Evolutionary conservation across 2,329 filamentous ascomycete species (phyloP).

Genomic region (Parastagonospora avenae): DNA sequence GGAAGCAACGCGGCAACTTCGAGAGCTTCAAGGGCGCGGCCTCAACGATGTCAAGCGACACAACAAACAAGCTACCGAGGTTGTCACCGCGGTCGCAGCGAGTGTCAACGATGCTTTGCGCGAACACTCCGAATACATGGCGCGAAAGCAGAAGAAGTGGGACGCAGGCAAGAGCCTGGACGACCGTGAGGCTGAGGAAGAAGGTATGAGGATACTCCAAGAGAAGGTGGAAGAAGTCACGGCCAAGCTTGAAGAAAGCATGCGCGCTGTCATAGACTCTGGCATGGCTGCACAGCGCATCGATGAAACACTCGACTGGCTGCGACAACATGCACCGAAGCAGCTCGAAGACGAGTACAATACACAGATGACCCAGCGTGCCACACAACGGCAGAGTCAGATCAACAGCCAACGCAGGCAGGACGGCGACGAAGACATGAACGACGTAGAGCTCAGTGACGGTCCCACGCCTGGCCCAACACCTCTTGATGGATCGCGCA

Average conservation of each 20-base stretch:
- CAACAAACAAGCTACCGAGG: slow-evolving; percentile 52
- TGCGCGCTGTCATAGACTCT: slow-evolving; percentile 64
- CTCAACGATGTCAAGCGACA: slow-evolving; percentile 55
- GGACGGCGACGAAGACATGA: slow-evolving; percentile 36
- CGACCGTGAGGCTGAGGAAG: slow-evolving; percentile 46
- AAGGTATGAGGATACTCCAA: slow-evolving; percentile 46
- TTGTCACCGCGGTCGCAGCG: slow-evolving; percentile 56
- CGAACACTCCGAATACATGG: slow-evolving; percentile 45
- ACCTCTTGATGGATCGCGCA: slow-evolving; percentile 40
- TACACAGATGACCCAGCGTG: slow-evolving; percentile 45
- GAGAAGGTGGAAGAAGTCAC: slow-evolving; percentile 59
- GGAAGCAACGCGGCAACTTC: slow-evolving; percentile 53
- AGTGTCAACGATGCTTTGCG: slow-evolving; percentile 62
- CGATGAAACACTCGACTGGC: slow-evolving; percentile 50
- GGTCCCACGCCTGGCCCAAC: slow-evolving; percentile 46
- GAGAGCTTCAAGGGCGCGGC: slow-evolving; percentile 50
- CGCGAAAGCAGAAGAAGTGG: slow-evolving; percentile 39
- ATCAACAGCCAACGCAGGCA: slow-evolving; percentile 21
- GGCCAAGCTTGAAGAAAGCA: slow-evolving; percentile 60
- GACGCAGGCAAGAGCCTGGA: slow-evolving; percentile 44
- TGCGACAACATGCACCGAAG: slow-evolving; percentile 46
- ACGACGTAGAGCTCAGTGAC: slow-evolving; percentile 41
- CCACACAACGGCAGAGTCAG: slow-evolving; percentile 42
- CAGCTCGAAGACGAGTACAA: slow-evolving; percentile 34
- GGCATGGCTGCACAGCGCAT: slow-evolving; percentile 54